phyloP scores from a whole-genome alignment of 192 early-diverging fungal genomes.

The Chytriomyces sp. region DNA sequence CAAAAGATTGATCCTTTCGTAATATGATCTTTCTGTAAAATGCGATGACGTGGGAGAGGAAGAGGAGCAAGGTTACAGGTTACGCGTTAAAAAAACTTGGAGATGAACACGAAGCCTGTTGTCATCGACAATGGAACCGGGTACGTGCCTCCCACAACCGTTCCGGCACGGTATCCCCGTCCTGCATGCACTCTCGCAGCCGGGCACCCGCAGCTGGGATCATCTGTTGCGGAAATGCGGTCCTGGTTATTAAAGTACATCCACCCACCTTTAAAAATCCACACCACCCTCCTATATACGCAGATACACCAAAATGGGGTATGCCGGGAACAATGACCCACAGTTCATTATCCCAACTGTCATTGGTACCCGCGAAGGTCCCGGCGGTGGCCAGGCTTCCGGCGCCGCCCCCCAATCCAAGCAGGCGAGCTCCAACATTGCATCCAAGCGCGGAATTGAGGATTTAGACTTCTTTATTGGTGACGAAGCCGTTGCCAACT shows the following conservation, averaged over 20 bases:
- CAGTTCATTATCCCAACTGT: constrained; percentile 96
- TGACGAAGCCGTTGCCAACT: constrained; percentile 88
- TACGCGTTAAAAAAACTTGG: neutral
- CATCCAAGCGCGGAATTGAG: constrained; percentile 94
- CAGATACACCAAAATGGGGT: constrained; percentile 97
- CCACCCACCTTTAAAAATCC: constrained; percentile 16
- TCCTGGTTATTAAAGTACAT: constrained; percentile 1
- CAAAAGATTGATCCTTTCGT: too few relatives aligned
- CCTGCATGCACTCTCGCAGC: neutral
- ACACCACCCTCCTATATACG: neutral
- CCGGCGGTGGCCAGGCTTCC: constrained; percentile 43
- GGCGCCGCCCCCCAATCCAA: neutral
- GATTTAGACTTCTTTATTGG: constrained; percentile 98
- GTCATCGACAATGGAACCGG: constrained; percentile 99
- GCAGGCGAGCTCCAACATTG: constrained; percentile 64
- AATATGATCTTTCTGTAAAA: too few relatives aligned
- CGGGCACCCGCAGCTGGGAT: neutral
- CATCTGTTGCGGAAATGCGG: neutral
- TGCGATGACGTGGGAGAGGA: too few relatives aligned
- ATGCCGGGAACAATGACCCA: constrained; percentile 97
- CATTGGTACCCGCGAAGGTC: constrained; percentile 78
- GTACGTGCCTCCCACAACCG: constrained; percentile 49
- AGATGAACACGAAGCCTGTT: constrained; percentile 60
- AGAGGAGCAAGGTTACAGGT: too few relatives aligned
- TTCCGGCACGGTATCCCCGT: neutral